These are phyloP conservation scores for Neonectria faginata DNA, from an alignment of 2,329 filamentous ascomycete species.

Conservation along the genomic window DNA sequence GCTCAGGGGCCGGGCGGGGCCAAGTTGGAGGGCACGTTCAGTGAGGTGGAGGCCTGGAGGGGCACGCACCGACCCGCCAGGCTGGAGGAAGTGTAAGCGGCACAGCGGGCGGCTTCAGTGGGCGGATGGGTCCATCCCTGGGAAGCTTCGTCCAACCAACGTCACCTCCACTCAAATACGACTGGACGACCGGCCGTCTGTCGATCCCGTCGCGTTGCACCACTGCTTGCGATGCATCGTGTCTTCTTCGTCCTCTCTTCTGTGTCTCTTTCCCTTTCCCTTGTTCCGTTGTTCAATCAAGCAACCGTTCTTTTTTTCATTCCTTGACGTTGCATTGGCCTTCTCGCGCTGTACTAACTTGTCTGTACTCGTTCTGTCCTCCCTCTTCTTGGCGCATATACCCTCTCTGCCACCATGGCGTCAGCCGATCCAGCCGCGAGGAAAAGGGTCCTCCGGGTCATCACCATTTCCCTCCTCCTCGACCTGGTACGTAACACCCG, in stretches of 20 bases:
- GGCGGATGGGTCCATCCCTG: background rate
- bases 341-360: background rate
- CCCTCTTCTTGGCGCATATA: constrained; percentile 16
- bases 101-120: background rate
- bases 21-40: background rate
- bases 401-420: constrained; percentile 51
- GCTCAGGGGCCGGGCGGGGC: background rate
- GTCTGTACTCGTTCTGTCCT: constrained; percentile 11
- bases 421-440: constrained; percentile 67
- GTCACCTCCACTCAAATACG: constrained; percentile 35
- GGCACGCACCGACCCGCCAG: constrained; percentile 2
- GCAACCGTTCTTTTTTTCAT: constrained; percentile 7
- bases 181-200: constrained; percentile 30
- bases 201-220: constrained; percentile 40
- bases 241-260: constrained; percentile 19
- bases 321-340: background rate
- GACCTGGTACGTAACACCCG: constrained; percentile 75
- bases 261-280: constrained; percentile 6
- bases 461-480: constrained; percentile 89
- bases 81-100: background rate
- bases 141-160: constrained; percentile 24
- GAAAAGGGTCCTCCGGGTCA: constrained; percentile 85
- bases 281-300: background rate
- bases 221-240: constrained; percentile 33
- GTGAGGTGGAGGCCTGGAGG: too few species aligned